Evolutionary conservation across 768 basidiomycete genomes (phyloP).

Genomic region (Suillus tomentosus): DNA sequence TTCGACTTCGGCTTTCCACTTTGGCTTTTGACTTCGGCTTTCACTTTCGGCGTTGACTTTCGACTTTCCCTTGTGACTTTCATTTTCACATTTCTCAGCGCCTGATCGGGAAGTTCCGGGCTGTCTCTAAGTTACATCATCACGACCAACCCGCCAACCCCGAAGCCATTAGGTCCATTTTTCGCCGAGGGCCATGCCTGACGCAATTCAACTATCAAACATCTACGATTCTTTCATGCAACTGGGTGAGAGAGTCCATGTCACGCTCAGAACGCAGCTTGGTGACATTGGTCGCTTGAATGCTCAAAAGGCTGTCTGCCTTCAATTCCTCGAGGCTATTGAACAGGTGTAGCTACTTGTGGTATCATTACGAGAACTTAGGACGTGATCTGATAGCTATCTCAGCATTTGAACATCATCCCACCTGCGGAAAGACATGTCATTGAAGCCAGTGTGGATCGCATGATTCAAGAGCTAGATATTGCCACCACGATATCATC

Average conservation of each 20-base stretch:
- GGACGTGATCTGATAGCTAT: not conserved
- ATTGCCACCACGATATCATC: not conserved
- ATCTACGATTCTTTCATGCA: not conserved
- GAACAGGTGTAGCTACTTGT: not conserved
- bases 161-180: no score
- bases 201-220: not conserved
- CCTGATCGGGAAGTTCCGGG: no score
- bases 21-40: no score
- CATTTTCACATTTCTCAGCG: no score
- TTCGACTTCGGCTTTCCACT: no score
- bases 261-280: slow-evolving; percentile 8
- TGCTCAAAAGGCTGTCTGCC: slow-evolving; percentile 2
- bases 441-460: not conserved
- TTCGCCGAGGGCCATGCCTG: not conserved
- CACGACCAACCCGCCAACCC: no score
- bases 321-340: slow-evolving; percentile 2
- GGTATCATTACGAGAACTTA: not conserved
- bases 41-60: no score
- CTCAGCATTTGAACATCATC: not conserved
- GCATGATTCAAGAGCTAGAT: not conserved
- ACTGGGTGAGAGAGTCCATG: slow-evolving; percentile 7
- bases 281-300: not conserved
- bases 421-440: not conserved
- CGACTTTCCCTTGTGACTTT: no score
- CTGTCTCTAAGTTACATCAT: no score